A percentile compares a stretch with the other conserved stretches of the same genome.
Evolutionary conservation across 495 filamentous ascomycete genomes (phyloP).

Genomic region (Podospora appendiculata): DNA sequence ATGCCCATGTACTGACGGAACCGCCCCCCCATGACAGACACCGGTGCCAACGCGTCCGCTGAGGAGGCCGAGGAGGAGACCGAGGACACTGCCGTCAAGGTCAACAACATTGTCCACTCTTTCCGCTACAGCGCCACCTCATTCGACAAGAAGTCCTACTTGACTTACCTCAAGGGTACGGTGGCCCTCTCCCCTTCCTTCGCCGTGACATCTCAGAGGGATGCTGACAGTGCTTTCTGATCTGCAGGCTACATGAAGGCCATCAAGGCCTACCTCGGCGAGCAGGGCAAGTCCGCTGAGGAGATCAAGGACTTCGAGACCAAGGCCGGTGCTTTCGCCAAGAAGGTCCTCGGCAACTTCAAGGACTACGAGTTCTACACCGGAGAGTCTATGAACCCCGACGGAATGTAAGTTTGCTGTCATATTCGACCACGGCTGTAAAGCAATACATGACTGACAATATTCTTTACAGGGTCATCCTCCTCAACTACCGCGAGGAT

Average conservation of each 20-base stretch:
- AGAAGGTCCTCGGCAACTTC: constrained; percentile 79
- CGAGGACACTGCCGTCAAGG: constrained; percentile 63
- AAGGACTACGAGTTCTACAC: constrained; percentile 93
- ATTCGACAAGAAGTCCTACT: constrained; percentile 81
- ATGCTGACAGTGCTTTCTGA: neutral
- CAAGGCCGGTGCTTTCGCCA: constrained; percentile 58
- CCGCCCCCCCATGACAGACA: constrained; percentile 46
- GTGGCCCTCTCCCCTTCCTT: neutral
- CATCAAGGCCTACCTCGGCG: constrained; percentile 62
- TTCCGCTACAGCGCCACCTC: constrained; percentile 75
- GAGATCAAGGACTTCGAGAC: constrained; percentile 71
- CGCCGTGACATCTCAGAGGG: neutral
- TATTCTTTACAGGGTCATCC: constrained; percentile 60
- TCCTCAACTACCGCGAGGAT: constrained; percentile 96
- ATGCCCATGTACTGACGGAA: neutral
- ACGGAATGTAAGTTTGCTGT: constrained; percentile 65
- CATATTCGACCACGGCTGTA: neutral
- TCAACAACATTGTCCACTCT: constrained; percentile 90
- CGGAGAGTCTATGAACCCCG: constrained; percentile 82
- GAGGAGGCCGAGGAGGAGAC: constrained; percentile 71
- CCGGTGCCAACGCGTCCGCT: constrained; percentile 93
- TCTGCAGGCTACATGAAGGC: constrained; percentile 78
- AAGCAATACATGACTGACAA: constrained; percentile 5
- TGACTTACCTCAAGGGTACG: constrained; percentile 71
- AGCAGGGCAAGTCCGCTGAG: constrained; percentile 49